Base-by-base conservation (phyloP, 2,329 filamentous ascomycete genomes). In the Epichloe scottii region DNA sequence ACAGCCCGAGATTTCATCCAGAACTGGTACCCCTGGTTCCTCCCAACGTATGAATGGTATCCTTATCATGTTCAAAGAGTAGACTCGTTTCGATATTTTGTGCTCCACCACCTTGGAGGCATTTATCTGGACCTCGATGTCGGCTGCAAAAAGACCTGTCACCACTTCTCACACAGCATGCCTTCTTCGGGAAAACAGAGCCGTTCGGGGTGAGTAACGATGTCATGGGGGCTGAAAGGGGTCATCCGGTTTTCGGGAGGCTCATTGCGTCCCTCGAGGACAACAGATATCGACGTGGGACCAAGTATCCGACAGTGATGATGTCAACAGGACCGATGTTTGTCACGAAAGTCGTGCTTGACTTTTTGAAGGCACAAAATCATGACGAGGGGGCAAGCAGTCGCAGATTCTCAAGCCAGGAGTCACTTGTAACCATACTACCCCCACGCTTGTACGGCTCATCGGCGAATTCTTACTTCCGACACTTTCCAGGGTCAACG, bases 31-130 rank as follows among this genome's bases (percentile, higher is more conserved):
- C 79, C 85, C 1, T 89, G 85, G 83, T 90, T 89, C 64, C 70
- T 88, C 15, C 73, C 80, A 49, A 87, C 83, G 0, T 93, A 86
- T 61, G 81, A 87, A 61, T 75, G 75, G 60, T 91, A 90, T 68
- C 75, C 72, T 34, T 87, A 84, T 64, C 81, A 83, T 12, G 89
- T 91, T 56, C 84, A 90, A 68, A 79, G 85, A 54, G 84, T 86
- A 51, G 87, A 91, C 62, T 75, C 85, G 5, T 85, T 91, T 59
- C 78, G 87, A 48, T 91, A 91, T 69, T 90, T 91, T 63, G 75
- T 89, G 19, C 74, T 93, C 34, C 76, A 82, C 49, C 79, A 87
- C 66, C 90, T 80, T 62, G 87, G 87, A 51, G 87, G 87, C 40
- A 82, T 89, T 51, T 91, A 91, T 66, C 81, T 91, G 58, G 87